phyloP scores from a whole-genome alignment of 306 rosid species.

The Vigna trinervia region DNA sequence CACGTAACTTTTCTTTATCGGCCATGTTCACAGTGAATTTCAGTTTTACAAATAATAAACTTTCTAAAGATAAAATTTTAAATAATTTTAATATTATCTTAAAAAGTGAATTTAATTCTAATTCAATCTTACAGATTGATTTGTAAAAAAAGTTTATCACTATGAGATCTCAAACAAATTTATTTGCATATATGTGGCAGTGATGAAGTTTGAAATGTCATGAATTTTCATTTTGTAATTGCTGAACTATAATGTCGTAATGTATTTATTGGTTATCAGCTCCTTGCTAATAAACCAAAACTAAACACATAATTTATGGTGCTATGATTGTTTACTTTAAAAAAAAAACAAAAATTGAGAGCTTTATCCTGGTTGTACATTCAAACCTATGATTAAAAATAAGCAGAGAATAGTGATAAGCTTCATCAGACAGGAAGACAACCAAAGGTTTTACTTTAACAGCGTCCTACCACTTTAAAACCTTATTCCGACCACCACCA shows the following conservation, averaged over 20 bases:
- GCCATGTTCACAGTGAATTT: too few species aligned
- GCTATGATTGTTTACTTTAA: slow-evolving; percentile 21
- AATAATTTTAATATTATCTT: too few species aligned
- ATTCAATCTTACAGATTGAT: too few species aligned
- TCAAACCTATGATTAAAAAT: slow-evolving; percentile 30
- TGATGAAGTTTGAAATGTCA: background rate
- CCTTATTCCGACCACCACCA: slow-evolving; percentile 50
- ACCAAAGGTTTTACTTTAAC: slow-evolving; percentile 48
- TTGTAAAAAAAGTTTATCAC: too few species aligned
- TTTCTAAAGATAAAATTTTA: too few species aligned
- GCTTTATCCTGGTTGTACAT: slow-evolving; percentile 24
- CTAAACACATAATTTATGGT: background rate
- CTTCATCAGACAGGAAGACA: slow-evolving; percentile 58
- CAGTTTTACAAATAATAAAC: too few species aligned
- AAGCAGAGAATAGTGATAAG: slow-evolving; percentile 12
- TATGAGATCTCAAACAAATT: too few species aligned
- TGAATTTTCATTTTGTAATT: background rate
- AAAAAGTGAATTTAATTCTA: too few species aligned
- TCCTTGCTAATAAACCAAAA: background rate
- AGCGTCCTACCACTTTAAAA: slow-evolving; percentile 38
- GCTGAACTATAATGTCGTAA: background rate
- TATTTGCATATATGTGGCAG: background rate
- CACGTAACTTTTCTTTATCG: background rate
- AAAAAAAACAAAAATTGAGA: background rate
- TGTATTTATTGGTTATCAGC: background rate